Base-by-base conservation (phyloP, 176 grass and related monocot genomes). In the Cymbopogon citratus region DNA sequence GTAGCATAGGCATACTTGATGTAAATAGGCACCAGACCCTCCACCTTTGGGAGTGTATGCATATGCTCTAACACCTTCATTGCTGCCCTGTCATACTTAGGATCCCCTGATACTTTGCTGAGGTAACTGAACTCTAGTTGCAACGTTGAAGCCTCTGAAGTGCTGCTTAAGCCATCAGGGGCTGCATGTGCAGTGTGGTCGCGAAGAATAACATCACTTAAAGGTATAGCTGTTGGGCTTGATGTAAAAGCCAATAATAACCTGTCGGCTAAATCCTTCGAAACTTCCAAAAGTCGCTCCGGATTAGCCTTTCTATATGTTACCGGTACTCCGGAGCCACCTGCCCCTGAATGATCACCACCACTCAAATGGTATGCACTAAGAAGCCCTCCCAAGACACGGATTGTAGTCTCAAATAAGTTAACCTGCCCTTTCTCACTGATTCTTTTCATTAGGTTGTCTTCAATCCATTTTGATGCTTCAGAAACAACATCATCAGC, bases 31-130 rank as follows among this genome's bases (percentile, higher is more conserved):
- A 98, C 96, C 74, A 98, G 64, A 54, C 96, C 96, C 81, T 98
- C 92, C 48, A 93, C 84, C 84, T 89, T 98, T 41, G 96, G 92
- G 69, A 98, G 96, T 31, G 88, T 89, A 81, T 66, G 86, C 57
- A 98, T 88, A 90, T 98, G 96, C 69, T 93, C 90, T 71, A 95
- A 78, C 66, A 98, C 92, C 82, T 95, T 98, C 96, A 98, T 98
- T 34, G 90, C 81, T 79, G 81, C 86, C 25, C 69, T 90, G 74
- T 91, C 77, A 88, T 98, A 98, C 63, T 98, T 98, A 7, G 84
- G 81, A 90, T 98, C 89, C 40, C 92, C 96, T 49, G 88, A 95
- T 84, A 98, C 86, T 88, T 73, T 85, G 87, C 96, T 95, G 41
- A 98, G 92, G 84, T 98, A 98, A 90, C 87, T 93, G 39, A 95